Base-by-base conservation (phyloP, 1,284 basidiomycete genomes). In the Chondrostereum purpureum region DNA sequence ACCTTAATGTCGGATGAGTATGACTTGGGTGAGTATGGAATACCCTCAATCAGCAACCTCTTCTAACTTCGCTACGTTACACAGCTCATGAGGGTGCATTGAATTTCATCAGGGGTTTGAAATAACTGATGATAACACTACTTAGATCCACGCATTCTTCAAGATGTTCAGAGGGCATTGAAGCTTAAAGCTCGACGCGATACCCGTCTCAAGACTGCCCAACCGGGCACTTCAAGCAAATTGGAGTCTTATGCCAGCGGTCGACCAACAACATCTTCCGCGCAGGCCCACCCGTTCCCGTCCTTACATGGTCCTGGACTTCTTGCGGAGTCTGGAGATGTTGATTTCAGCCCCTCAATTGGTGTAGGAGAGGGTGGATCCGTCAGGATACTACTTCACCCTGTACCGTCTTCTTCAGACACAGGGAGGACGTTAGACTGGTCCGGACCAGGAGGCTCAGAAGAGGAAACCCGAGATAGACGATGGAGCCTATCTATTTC, bases 261-360 rank as follows among this genome's bases (percentile, higher is more conserved):
- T 50, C 53, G 19, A 40, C 61, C 35, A 62, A 68, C 8, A 65
- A 65, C n/a, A 52, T 62, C 4, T 48, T 44, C 17, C 46, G n/a
- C n/a, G n/a, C n/a, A n/a, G n/a, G n/a, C n/a, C n/a, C 46, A 42
- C 49, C 58, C n/a, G 49, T 57, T 20, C 52, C 56, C 23, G 33
- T 14, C 23, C 21, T 24, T 56, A 50, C 33, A 44, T 6, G 64
- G 69, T 10, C 65, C 67, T 3, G 13, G 4, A 39, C 52, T 51
- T 41, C 46, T 47, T 18, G 59, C 56, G 47, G 58, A 58, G 12
- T 39, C 60, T 12, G 63, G 66, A 2, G 81, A 84, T 39, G 66
- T 86, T 31, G 84, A 87, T 58, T 87, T 86, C 55, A 78, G 80
- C 53, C 83, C 84, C n/a, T 77, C 80, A 1, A 74, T 75, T 12